Evolutionary conservation across 495 filamentous ascomycete species (phyloP).

Genomic region (Chaetomium cochliodes): DNA sequence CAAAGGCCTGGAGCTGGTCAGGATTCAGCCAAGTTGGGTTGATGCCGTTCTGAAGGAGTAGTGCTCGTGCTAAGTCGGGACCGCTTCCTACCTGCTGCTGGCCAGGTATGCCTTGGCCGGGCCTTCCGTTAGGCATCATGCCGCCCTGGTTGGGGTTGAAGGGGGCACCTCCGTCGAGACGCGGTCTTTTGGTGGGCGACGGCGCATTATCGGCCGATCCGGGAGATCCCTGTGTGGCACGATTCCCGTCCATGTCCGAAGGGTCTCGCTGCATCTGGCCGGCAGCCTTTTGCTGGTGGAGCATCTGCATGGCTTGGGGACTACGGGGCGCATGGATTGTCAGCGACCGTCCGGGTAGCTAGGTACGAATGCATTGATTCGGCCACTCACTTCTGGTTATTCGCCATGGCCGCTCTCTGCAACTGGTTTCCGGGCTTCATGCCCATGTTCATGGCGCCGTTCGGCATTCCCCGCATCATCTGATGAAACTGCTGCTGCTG

Average conservation of each 20-base stretch:
- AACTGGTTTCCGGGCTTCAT: slow-evolving; percentile 56
- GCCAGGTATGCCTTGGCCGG: slow-evolving; percentile 66
- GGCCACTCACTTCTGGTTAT: slow-evolving; percentile 65
- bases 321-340: slow-evolving; percentile 45
- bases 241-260: slow-evolving; percentile 83
- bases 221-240: slow-evolving; percentile 75
- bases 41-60: slow-evolving; percentile 76
- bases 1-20: slow-evolving; percentile 74
- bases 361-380: neutral
- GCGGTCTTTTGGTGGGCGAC: slow-evolving; percentile 88
- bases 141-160: slow-evolving; percentile 66
- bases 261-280: slow-evolving; percentile 81
- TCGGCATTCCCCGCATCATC: slow-evolving; percentile 50
- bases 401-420: slow-evolving; percentile 72
- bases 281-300: slow-evolving; percentile 56
- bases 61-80: slow-evolving; percentile 52
- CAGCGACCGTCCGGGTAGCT: slow-evolving; percentile 24
- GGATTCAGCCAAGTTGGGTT: slow-evolving; percentile 69
- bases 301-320: slow-evolving; percentile 67
- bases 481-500: slow-evolving; percentile 49
- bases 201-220: slow-evolving; percentile 82
- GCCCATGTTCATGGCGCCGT: slow-evolving; percentile 49
- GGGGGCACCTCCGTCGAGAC: slow-evolving; percentile 66
- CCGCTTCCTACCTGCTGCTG: slow-evolving; percentile 68
- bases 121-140: slow-evolving; percentile 77